A percentile compares a stretch with the other conserved stretches of the same genome.
Evolutionary conservation across 139 green algal genomes (phyloP).

Genomic region (Coelastrella sp.): DNA sequence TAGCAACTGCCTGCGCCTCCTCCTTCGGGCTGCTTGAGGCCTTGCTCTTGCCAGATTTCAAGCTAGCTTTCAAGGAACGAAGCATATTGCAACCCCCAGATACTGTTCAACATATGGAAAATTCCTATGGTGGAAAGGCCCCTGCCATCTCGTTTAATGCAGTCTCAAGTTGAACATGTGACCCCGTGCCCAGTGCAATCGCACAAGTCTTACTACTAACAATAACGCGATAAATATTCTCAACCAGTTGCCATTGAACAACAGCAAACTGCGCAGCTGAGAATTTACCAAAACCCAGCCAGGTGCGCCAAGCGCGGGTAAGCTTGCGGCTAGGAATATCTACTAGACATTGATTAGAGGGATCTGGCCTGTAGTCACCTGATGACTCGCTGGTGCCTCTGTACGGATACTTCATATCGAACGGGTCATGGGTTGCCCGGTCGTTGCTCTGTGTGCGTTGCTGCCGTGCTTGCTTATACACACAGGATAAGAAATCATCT

Average conservation of each 20-base stretch:
- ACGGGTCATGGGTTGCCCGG: too few relatives aligned
- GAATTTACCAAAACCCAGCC: neutral
- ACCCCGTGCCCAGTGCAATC: neutral
- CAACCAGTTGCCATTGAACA: neutral
- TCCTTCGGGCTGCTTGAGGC: slow-evolving; percentile 45
- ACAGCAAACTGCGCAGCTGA: neutral
- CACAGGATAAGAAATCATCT: too few relatives aligned
- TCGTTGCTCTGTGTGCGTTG: too few relatives aligned
- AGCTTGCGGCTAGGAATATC: too few relatives aligned
- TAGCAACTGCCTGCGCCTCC: slow-evolving; percentile 25
- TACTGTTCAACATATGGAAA: neutral
- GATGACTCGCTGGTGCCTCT: too few relatives aligned
- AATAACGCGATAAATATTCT: neutral
- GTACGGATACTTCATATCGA: too few relatives aligned
- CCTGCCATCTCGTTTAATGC: neutral
- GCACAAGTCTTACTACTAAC: neutral
- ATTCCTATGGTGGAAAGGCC: neutral
- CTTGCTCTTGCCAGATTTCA: slow-evolving; percentile 45
- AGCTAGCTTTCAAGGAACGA: slow-evolving; percentile 44
- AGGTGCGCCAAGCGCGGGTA: too few relatives aligned
- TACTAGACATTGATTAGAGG: too few relatives aligned
- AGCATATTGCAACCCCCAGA: slow-evolving; percentile 35
- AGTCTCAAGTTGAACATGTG: neutral
- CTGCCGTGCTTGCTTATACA: too few relatives aligned
- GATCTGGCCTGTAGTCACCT: too few relatives aligned